Conservation (phyloP, 1,284 basidiomycete genomes). For the Papiliotrema flavescens region DNA sequence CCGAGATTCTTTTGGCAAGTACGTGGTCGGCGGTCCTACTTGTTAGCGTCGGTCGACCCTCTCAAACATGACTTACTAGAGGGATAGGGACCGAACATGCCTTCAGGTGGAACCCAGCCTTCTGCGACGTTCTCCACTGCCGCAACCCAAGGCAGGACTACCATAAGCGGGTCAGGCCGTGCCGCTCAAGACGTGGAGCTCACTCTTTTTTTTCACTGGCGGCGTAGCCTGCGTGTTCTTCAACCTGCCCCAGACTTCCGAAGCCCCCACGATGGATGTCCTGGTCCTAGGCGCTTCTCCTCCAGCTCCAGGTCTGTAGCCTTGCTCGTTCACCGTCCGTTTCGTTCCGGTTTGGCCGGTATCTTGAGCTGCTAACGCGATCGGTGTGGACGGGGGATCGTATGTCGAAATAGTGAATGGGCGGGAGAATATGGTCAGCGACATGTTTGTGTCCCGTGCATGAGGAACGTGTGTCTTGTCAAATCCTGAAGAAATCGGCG, state of each 20-base stretch:
- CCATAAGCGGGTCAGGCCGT: too few species aligned
- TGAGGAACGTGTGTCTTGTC: neutral
- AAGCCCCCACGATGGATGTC: too few species aligned
- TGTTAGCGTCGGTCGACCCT: neutral
- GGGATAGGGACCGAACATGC: slow-evolving; percentile 43
- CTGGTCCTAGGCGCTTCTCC: neutral
- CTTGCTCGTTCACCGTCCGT: too few species aligned
- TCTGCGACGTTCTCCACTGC: slow-evolving; percentile 13
- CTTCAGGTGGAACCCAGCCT: slow-evolving; percentile 22
- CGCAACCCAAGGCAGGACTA: slow-evolving; percentile 40
- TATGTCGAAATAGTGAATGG: slow-evolving; percentile 28
- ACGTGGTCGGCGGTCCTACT: slow-evolving; percentile 17
- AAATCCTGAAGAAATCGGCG: too few species aligned
- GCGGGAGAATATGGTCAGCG: slow-evolving; percentile 23
- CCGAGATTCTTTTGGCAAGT: slow-evolving; percentile 12
- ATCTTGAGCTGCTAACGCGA: slow-evolving; percentile 7
- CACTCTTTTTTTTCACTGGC: slow-evolving; percentile 25
- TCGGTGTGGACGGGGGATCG: slow-evolving; percentile 28
- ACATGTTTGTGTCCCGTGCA: slow-evolving; percentile 3
- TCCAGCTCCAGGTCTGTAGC: neutral
- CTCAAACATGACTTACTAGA: slow-evolving; percentile 24
- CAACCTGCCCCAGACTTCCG: neutral
- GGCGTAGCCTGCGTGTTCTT: slow-evolving; percentile 11
- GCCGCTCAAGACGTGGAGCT: too few species aligned
- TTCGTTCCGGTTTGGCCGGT: neutral